phyloP scores from a whole-genome alignment of 176 grass and related monocot species.

The Thalia dealbata region DNA sequence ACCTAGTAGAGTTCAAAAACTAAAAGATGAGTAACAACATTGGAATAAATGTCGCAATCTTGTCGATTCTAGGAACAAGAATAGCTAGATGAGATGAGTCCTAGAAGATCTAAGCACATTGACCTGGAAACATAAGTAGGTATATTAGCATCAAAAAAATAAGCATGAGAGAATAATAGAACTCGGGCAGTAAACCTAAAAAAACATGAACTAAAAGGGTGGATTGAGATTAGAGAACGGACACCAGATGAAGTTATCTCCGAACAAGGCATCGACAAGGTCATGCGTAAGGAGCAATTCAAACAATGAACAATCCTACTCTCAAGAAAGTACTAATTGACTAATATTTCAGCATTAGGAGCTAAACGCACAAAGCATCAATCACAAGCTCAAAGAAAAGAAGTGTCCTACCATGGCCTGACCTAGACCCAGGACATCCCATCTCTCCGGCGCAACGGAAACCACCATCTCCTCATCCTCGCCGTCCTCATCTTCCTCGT shows the following conservation, averaged over 20 bases:
- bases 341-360: neutral
- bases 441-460: slow-evolving; percentile 43
- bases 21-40: neutral
- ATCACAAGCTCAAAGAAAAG: neutral
- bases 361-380: neutral
- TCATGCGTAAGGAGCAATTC: neutral
- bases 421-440: slow-evolving; percentile 84
- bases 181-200: too few relatives aligned
- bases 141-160: too few relatives aligned
- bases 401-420: slow-evolving; percentile 78
- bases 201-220: too few relatives aligned
- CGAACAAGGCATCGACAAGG: too few relatives aligned
- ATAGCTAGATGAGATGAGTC: neutral
- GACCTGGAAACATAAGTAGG: too few relatives aligned
- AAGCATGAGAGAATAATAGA: too few relatives aligned
- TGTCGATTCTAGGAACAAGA: neutral
- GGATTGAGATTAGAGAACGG: too few relatives aligned
- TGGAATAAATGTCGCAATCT: neutral
- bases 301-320: too few relatives aligned
- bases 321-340: too few relatives aligned
- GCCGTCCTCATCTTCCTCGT: slow-evolving; percentile 10
- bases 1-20: slow-evolving; percentile 36
- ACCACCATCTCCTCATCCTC: slow-evolving; percentile 17
- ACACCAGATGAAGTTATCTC: too few relatives aligned
- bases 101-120: neutral